phyloP scores from a whole-genome alignment of 2,329 filamentous ascomycete genomes.

The Blastomyces parvus region DNA sequence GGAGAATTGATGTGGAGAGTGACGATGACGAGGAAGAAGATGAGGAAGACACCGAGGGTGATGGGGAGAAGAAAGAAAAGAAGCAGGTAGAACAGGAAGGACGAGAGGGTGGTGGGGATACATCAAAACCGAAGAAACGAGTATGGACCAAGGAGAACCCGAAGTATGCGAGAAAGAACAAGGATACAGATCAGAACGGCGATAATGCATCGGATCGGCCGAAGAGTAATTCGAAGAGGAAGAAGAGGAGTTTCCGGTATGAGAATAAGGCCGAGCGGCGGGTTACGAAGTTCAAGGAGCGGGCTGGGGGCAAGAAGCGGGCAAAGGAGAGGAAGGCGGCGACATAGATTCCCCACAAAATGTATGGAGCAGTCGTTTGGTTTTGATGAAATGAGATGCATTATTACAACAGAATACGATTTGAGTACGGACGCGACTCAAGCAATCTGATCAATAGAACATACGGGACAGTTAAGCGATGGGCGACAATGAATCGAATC shows the following conservation, averaged over 20 bases:
- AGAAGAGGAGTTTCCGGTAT: conserved; percentile 87
- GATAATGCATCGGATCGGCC: conserved; percentile 23
- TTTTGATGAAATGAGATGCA: conserved; percentile 9
- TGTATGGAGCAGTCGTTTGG: neutral
- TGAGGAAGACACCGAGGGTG: conserved; percentile 19
- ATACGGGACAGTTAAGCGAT: neutral
- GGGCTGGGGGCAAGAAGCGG: conserved; percentile 59
- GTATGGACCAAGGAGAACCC: conserved; percentile 45
- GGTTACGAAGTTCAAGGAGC: conserved; percentile 51
- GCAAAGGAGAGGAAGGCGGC: conserved; percentile 47
- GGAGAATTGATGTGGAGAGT: conserved; percentile 34
- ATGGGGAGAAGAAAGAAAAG: conserved; percentile 20
- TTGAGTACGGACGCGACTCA: neutral
- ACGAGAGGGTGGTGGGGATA: conserved; percentile 23
- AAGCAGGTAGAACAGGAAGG: conserved; percentile 23
- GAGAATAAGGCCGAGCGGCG: conserved; percentile 78
- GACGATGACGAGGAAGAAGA: conserved; percentile 13
- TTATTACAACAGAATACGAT: neutral
- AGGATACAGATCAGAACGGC: neutral
- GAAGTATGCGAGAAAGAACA: neutral
- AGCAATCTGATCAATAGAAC: neutral
- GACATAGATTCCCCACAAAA: conserved; percentile 17
- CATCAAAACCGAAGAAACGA: conserved; percentile 29
- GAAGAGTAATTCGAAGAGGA: conserved; percentile 56
- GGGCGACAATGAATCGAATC: neutral